Base-by-base conservation (phyloP, 345 rosid genomes). In the Erodium maritimum region DNA sequence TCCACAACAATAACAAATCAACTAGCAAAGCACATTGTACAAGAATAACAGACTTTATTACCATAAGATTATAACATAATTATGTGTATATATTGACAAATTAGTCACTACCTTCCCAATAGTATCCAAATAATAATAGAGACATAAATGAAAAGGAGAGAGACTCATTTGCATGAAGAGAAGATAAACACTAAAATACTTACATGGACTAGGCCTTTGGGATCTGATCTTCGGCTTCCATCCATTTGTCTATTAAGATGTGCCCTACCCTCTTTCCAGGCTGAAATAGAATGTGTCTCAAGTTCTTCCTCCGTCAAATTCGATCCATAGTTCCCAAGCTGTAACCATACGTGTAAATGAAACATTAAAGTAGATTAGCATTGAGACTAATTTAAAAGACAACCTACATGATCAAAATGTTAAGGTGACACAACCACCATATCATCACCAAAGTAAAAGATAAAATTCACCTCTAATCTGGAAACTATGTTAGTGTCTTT, bases 191-290 rank as follows among this genome's bases (percentile, higher is more conserved):
- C 11, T n/a, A 21, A 16, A 25, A 3, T 58, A 76, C 87, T 74
- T 64, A 86, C 94, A 69, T 76, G 74, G 60, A 86, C 68, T 14
- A 86, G 85, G 69, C 50, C 67, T 60, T 75, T 76, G 29, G 87
- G 50, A 64, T 67, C 65, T 64, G 82, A 74, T 67, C 78, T 78
- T 52, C 79, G 83, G 69, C 65, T 74, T 65, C 77, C 86, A 77
- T 90, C 95, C 62, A 65, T 67, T 72, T 90, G 96, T 66, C 86
- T 69, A 61, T 72, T 82, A 61, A 85, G 80, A 61, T 81, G 78
- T 60, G 80, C 73, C 73, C 85, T 90, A 22, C 83, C 95, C 65
- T 82, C 95, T 73, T 94, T 94, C 99, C 99, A 94, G 56, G 97
- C 97, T 42, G 97, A 82, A 73, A 94, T 90, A n/a, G 96, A 82